Evolutionary conservation across 1,139 yeast species (phyloP).

Genomic region (Debaryomyces sp.): DNA sequence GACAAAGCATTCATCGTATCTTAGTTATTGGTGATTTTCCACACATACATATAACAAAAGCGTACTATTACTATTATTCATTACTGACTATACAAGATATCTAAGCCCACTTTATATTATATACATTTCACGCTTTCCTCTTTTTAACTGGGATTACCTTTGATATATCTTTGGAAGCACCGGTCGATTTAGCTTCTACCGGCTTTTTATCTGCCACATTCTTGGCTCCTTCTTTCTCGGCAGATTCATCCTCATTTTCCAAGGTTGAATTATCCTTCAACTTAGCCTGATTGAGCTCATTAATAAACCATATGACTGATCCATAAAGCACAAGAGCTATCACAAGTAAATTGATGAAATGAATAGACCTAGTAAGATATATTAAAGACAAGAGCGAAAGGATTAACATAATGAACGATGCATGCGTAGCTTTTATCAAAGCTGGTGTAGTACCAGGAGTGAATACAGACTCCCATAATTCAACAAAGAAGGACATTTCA

Average conservation of each 20-base stretch:
- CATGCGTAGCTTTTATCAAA: constrained; percentile 63
- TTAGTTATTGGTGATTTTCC: too few species aligned
- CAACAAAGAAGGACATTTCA: constrained; percentile 53
- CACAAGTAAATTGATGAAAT: constrained; percentile 71
- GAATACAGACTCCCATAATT: constrained; percentile 87
- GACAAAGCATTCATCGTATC: too few species aligned
- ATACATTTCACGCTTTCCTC: background rate
- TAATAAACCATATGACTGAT: constrained; percentile 84
- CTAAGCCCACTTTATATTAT: background rate
- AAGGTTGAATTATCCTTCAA: constrained; percentile 25
- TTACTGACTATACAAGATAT: background rate
- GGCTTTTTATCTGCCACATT: background rate
- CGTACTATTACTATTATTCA: background rate
- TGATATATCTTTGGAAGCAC: background rate
- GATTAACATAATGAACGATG: constrained; percentile 34
- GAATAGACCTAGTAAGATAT: constrained; percentile 67
- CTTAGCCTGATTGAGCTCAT: constrained; percentile 63
- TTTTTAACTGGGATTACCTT: background rate
- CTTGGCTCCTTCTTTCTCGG: constrained; percentile 10
- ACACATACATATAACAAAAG: background rate
- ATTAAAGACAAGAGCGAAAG: constrained; percentile 59
- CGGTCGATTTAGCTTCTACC: background rate
- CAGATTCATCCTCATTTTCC: constrained; percentile 10
- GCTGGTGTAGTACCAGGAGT: constrained; percentile 97
- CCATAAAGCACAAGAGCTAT: constrained; percentile 76